A percentile compares a stretch with the other conserved stretches of the same genome.
Evolutionary conservation across 75 land plant species (phyloP).

Genomic region (Cupressus sempervirens): DNA sequence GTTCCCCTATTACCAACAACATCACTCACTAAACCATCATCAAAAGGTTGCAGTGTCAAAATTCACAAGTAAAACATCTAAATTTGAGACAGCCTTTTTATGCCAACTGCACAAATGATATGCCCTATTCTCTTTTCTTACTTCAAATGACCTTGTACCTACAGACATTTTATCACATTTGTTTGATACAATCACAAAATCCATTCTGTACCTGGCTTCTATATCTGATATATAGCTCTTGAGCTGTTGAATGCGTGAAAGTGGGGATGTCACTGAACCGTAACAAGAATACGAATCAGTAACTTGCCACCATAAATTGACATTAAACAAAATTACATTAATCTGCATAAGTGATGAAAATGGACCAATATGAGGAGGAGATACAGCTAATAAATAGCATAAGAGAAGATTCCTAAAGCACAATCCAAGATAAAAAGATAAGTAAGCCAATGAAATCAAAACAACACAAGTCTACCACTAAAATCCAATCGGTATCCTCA

Average conservation of each 20-base stretch:
- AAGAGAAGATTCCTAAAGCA: neutral
- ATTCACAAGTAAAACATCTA: neutral
- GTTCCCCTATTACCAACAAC: constrained; percentile 35
- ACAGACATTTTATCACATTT: neutral
- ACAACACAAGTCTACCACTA: neutral
- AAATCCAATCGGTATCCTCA: neutral
- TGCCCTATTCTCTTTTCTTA: neutral
- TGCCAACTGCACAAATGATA: neutral
- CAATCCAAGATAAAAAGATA: neutral
- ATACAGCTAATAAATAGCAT: neutral
- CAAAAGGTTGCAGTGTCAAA: constrained; percentile 2
- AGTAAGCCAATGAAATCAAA: neutral
- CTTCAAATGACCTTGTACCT: neutral
- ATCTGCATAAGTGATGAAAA: neutral
- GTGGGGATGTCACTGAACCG: constrained; percentile 36
- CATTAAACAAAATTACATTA: neutral
- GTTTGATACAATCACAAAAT: neutral
- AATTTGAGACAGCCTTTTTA: neutral
- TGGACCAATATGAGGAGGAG: neutral
- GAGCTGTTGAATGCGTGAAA: constrained; percentile 54
- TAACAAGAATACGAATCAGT: constrained; percentile 6
- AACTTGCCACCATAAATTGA: neutral
- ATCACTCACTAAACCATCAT: neutral
- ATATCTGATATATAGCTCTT: constrained; percentile 73
- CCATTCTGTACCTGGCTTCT: constrained; percentile 50